Base-by-base conservation (phyloP, 2,329 filamentous ascomycete species). In the Claviceps sorghi region DNA sequence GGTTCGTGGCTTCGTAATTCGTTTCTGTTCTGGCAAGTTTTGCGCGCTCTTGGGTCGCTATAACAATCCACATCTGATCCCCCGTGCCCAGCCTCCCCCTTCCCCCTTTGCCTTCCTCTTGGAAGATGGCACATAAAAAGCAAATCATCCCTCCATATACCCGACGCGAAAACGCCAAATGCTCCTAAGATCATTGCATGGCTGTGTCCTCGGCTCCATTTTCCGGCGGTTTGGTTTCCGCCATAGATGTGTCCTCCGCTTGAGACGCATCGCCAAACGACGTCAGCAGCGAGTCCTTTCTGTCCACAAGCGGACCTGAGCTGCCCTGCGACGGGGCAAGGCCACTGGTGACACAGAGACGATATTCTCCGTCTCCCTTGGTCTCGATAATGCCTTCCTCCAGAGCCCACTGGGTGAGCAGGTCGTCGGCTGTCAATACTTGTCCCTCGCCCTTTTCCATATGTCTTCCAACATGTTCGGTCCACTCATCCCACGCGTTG, bases 401-500 rank as follows among this genome's bases (percentile, higher is more conserved):
- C 21, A 83, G 65, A 4, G 81, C 80, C 79, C 80, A 84, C 53
- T 77, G 69, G 0, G 78, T 75, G 44, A 84, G 65, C 41, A 81
- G 64, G 1, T 66, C 64, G 57, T 84, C 81, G 5, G 83, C 77
- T 1, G 75, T 77, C 19, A 84, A 69, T 26, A 70, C 65, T 26
- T 70, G 68, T 3, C 77, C 79, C 55, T 84, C 80, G 7, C 79
- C 78, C 57, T 83, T 83, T 66, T 96, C 90, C 73, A 95, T 84
- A 65, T 97, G 91, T 47, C 84, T 77, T 1, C 90, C 90, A 1
- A 96, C 84, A 64, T 97, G 91, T 65, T 97, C 91, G 54, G 93
- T 93, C 70, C 89, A 86, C 58, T 88, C 82, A 53, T 95, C 88
- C 91, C 91, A 96, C 9, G 84, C 85, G 2, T 77, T 78, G 1